These are phyloP conservation scores for Xylaria polymorpha DNA, from an alignment of 2,329 filamentous ascomycete species.

Conservation along the genomic window DNA sequence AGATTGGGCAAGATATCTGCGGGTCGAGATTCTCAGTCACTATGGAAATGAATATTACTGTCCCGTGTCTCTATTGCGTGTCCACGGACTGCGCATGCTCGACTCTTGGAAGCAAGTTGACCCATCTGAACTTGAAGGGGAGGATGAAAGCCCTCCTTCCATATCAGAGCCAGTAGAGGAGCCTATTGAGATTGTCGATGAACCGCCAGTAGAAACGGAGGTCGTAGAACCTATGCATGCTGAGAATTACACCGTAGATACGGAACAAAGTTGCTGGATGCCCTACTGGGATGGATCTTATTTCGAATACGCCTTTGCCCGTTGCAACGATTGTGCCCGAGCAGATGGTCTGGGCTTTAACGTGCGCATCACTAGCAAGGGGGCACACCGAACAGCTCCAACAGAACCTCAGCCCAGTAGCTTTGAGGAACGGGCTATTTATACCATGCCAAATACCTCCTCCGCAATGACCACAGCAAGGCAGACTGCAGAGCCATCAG, in stretches of 20 bases:
- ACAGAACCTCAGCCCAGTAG: conserved; percentile 32
- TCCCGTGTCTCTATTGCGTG: conserved; percentile 86
- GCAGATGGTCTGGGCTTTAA: conserved; percentile 33
- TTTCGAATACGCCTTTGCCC: conserved; percentile 42
- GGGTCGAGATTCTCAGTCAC: conserved; percentile 91
- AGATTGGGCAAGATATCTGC: conserved; percentile 94
- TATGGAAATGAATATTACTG: conserved; percentile 98
- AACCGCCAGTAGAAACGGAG: conserved; percentile 40
- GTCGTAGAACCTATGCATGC: conserved; percentile 41
- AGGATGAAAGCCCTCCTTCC: conserved; percentile 54
- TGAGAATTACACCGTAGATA: conserved; percentile 38
- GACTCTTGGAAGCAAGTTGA: conserved; percentile 92
- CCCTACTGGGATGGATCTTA: conserved; percentile 48
- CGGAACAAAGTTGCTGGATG: conserved; percentile 43
- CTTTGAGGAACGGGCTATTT: conserved; percentile 37
- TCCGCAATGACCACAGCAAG: conserved; percentile 35
- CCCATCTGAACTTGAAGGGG: conserved; percentile 70
- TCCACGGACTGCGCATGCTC: conserved; percentile 96
- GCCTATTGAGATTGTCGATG: conserved; percentile 38
- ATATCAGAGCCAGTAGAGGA: conserved; percentile 52
- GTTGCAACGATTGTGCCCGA: conserved; percentile 36
- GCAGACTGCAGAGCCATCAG: conserved; percentile 37
- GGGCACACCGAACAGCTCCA: conserved; percentile 27
- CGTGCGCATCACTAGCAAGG: conserved; percentile 32
- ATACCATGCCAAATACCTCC: conserved; percentile 32